These are phyloP conservation scores for Canavalia gladiata DNA, from an alignment of 306 rosid genomes.

Conservation along the genomic window DNA sequence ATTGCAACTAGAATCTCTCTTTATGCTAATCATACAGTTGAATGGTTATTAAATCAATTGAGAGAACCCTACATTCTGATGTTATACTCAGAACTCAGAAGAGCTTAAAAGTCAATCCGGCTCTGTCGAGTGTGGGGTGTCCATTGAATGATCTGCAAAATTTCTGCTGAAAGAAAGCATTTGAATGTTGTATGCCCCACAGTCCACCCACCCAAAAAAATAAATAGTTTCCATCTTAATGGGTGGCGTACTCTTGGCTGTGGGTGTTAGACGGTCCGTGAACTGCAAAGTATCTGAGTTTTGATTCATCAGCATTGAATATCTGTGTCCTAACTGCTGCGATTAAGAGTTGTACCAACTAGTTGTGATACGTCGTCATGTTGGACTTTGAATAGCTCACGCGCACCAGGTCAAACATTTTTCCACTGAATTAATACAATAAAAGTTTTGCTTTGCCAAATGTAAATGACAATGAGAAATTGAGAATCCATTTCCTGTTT, in stretches of 20 bases:
- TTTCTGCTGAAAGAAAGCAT: not conserved
- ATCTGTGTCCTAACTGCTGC: slow-evolving; percentile 14
- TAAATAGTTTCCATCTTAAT: slow-evolving; percentile 1
- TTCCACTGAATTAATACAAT: not conserved
- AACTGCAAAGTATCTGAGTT: slow-evolving; percentile 15
- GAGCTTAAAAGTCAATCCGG: slow-evolving; percentile 8
- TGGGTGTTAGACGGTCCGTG: slow-evolving; percentile 30
- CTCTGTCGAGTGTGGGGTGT: slow-evolving; percentile 25
- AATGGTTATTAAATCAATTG: not conserved
- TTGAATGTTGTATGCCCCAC: slow-evolving; percentile 29
- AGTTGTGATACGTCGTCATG: slow-evolving; percentile 27
- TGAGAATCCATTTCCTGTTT: not conserved
- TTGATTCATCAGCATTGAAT: slow-evolving; percentile 10
- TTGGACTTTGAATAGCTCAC: slow-evolving; percentile 6
- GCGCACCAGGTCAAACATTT: not conserved
- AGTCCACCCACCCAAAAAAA: slow-evolving; percentile 31
- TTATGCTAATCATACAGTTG: slow-evolving; percentile 13
- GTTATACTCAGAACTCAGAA: not conserved
- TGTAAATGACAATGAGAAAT: not conserved
- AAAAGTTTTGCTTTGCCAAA: not conserved
- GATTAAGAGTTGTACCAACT: not conserved
- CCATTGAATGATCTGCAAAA: slow-evolving; percentile 32
- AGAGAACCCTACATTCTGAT: slow-evolving; percentile 10
- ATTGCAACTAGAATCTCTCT: not conserved
- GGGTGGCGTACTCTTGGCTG: not conserved